Percentiles rank a stretch among this genome's conserved stretches.
Conservation (phyloP, 2,329 filamentous ascomycete species). For the Stemphylium vesicarium region DNA sequence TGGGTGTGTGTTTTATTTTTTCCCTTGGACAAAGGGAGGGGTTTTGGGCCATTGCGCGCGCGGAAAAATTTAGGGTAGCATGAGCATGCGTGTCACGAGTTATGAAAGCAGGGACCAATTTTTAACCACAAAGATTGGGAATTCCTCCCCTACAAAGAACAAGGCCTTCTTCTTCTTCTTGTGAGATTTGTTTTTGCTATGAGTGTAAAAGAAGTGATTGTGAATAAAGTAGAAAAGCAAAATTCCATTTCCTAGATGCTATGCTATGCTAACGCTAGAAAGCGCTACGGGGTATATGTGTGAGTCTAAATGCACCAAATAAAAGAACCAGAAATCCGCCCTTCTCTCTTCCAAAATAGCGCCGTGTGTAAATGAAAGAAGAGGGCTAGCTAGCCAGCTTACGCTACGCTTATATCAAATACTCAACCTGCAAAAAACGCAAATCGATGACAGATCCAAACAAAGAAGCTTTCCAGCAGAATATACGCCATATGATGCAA, state of each 20-base stretch:
- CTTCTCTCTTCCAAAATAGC: neutral
- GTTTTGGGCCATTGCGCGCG: neutral
- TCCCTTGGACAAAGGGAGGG: neutral
- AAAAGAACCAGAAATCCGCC: neutral
- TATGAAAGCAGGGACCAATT: conserved; percentile 45
- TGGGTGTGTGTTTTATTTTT: neutral
- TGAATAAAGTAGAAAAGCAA: neutral
- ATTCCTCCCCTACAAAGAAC: conserved; percentile 43
- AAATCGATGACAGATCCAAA: too few species aligned
- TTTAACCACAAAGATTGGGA: conserved; percentile 29
- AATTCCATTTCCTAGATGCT: neutral
- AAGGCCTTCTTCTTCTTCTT: neutral
- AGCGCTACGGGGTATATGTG: neutral
- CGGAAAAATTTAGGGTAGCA: conserved; percentile 42
- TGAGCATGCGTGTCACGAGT: conserved; percentile 33
- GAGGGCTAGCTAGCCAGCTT: neutral
- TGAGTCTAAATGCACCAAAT: neutral
- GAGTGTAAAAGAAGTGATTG: neutral
- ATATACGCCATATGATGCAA: too few species aligned
- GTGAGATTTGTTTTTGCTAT: too few species aligned
- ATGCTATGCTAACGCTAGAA: neutral
- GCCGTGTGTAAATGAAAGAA: neutral
- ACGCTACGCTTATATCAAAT: too few species aligned
- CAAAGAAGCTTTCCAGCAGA: too few species aligned
- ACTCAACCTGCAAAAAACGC: too few species aligned